phyloP scores from a whole-genome alignment of 2,329 filamentous ascomycete species.

The Elsinoe perseae region DNA sequence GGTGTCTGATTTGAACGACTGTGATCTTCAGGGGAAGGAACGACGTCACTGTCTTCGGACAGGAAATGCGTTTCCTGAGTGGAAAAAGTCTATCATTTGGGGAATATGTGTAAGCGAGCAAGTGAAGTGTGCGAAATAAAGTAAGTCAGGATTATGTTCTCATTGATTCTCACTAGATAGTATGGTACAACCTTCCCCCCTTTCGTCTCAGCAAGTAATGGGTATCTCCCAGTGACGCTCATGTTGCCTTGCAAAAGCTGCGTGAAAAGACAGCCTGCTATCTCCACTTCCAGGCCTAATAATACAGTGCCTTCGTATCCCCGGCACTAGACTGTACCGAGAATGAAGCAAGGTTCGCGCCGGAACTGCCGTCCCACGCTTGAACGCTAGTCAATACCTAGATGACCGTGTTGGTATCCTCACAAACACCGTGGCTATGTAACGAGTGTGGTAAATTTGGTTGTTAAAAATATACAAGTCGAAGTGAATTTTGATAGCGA shows the following conservation, averaged over 20 bases:
- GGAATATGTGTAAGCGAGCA: not conserved
- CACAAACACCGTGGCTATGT: not conserved
- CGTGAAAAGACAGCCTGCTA: not conserved
- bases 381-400: constrained; percentile 5
- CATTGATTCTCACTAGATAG: not conserved
- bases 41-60: no score
- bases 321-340: not conserved
- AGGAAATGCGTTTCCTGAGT: no score
- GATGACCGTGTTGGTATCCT: not conserved
- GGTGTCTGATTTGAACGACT: no score
- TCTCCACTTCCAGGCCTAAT: not conserved
- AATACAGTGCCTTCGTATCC: not conserved
- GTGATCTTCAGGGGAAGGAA: no score
- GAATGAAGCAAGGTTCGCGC: constrained; percentile 1
- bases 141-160: not conserved
- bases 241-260: not conserved
- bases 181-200: constrained; percentile 2
- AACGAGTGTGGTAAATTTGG: constrained; percentile 8
- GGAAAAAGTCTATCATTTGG: no score
- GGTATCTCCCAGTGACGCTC: not conserved
- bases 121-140: not conserved
- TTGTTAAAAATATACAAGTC: constrained; percentile 4
- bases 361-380: constrained; percentile 10
- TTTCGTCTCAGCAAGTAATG: not conserved
- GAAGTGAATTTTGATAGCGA: constrained; percentile 1